Evolutionary conservation across 192 early-diverging fungal genomes (phyloP).

Genomic region (Podila minutissima): DNA sequence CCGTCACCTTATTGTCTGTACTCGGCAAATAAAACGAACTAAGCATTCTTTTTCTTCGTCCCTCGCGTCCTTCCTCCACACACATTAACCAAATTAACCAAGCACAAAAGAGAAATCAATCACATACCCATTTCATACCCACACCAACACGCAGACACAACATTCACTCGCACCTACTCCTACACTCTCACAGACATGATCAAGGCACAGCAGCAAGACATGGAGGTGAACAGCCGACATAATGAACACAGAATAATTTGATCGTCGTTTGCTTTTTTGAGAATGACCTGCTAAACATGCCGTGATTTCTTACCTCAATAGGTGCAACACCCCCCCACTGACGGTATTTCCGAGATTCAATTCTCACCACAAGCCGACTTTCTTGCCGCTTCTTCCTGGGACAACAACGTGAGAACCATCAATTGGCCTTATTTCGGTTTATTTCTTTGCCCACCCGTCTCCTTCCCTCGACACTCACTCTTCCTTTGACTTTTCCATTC

Average conservation of each 20-base stretch:
- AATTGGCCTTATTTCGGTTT: not conserved
- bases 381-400: constrained; percentile 92
- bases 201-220: constrained; percentile 11
- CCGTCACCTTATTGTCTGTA: too few relatives aligned
- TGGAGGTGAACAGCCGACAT: not conserved
- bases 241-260: not conserved
- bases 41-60: too few relatives aligned
- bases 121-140: not conserved
- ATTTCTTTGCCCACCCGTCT: not conserved
- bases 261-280: not conserved
- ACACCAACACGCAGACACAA: not conserved
- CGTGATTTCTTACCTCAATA: constrained; percentile 4
- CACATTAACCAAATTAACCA: not conserved
- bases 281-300: not conserved
- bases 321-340: constrained; percentile 74
- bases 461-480: not conserved
- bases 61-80: not conserved
- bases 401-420: constrained; percentile 68
- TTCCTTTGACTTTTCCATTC: not conserved
- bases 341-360: constrained; percentile 80
- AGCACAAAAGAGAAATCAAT: too few relatives aligned
- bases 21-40: too few relatives aligned
- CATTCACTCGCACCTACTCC: too few relatives aligned
- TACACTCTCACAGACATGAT: constrained; percentile 4
- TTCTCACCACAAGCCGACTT: constrained; percentile 88